phyloP scores from a whole-genome alignment of 2,329 filamentous ascomycete species.

The Colletotrichum filicis region DNA sequence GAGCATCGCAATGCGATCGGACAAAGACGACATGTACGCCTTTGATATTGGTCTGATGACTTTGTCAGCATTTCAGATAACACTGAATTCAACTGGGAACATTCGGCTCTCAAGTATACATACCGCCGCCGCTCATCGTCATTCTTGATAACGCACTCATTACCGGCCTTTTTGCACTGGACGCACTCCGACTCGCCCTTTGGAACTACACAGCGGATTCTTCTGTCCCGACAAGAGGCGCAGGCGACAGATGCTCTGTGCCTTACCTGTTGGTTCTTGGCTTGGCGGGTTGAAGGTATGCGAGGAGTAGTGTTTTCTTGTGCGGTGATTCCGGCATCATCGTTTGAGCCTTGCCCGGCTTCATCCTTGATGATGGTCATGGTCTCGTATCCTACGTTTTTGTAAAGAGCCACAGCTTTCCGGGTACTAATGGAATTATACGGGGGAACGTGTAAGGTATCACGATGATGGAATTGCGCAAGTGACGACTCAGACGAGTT shows the following conservation, averaged over 20 bases:
- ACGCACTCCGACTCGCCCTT: slow-evolving; percentile 61
- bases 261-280: slow-evolving; percentile 50
- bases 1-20: slow-evolving; percentile 62
- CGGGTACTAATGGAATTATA: not conserved
- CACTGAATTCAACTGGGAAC: not conserved
- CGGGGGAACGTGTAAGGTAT: too few relatives aligned
- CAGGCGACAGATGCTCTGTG: slow-evolving; percentile 66
- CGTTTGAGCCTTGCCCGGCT: slow-evolving; percentile 32
- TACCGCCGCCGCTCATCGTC: slow-evolving; percentile 67
- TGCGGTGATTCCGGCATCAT: slow-evolving; percentile 40
- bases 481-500: not conserved
- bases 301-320: slow-evolving; percentile 50
- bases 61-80: slow-evolving; percentile 23
- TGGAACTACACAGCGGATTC: slow-evolving; percentile 63
- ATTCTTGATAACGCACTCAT: slow-evolving; percentile 66
- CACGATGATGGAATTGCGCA: not conserved
- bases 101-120: slow-evolving; percentile 21
- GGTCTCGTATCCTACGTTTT: not conserved
- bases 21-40: slow-evolving; percentile 67
- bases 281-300: slow-evolving; percentile 39
- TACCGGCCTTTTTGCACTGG: slow-evolving; percentile 62
- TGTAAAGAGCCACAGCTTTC: not conserved
- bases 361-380: slow-evolving; percentile 8
- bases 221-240: slow-evolving; percentile 60
- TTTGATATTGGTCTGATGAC: slow-evolving; percentile 63